These are phyloP conservation scores for Gracilaria vermiculophylla DNA, from an alignment of 23 red algal genomes.

Conservation along the genomic window DNA sequence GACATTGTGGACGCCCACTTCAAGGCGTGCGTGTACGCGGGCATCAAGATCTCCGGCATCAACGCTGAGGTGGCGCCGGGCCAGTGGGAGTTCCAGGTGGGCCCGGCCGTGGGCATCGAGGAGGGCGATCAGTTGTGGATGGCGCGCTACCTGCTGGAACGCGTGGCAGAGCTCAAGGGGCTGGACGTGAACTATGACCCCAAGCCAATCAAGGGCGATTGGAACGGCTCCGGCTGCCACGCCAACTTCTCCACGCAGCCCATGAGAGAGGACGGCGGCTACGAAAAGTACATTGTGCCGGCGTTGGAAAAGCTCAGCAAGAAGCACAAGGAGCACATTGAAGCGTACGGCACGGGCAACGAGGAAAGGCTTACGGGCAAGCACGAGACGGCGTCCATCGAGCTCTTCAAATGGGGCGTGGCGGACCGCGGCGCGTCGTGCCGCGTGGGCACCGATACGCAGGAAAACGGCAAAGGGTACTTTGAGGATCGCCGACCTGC, in stretches of 20 bases:
- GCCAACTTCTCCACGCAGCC: slow-evolving; percentile 98
- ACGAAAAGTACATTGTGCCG: slow-evolving; percentile 70
- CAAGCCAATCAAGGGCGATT: slow-evolving; percentile 94
- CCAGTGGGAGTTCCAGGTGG: slow-evolving; percentile 99
- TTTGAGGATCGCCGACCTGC: slow-evolving; percentile 98
- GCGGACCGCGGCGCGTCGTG: slow-evolving; percentile 87
- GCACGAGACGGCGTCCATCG: slow-evolving; percentile 92
- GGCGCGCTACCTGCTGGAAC: slow-evolving; percentile 86
- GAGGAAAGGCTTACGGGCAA: slow-evolving; percentile 88
- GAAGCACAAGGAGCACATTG: slow-evolving; percentile 96
- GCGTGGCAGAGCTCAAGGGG: slow-evolving; percentile 83
- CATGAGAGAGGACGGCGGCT: slow-evolving; percentile 90
- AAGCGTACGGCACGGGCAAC: slow-evolving; percentile 86
- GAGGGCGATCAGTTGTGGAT: slow-evolving; percentile 92
- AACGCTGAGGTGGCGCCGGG: slow-evolving; percentile 94
- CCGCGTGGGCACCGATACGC: slow-evolving; percentile 80
- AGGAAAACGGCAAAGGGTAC: slow-evolving; percentile 86
- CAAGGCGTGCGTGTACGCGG: slow-evolving; percentile 95
- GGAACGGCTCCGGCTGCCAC: slow-evolving; percentile 98
- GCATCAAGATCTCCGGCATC: slow-evolving; percentile 88
- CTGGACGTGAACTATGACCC: slow-evolving; percentile 69
- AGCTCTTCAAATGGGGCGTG: slow-evolving; percentile 88
- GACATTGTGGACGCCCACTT: slow-evolving; percentile 90
- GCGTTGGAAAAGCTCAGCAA: slow-evolving; percentile 79
- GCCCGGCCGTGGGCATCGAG: slow-evolving; percentile 91